Evolutionary conservation across 1,284 basidiomycete species (phyloP), one percentile per base, ranked within the genome.

Genomic region (Ceratorhiza oryzae-sativae): DNA sequence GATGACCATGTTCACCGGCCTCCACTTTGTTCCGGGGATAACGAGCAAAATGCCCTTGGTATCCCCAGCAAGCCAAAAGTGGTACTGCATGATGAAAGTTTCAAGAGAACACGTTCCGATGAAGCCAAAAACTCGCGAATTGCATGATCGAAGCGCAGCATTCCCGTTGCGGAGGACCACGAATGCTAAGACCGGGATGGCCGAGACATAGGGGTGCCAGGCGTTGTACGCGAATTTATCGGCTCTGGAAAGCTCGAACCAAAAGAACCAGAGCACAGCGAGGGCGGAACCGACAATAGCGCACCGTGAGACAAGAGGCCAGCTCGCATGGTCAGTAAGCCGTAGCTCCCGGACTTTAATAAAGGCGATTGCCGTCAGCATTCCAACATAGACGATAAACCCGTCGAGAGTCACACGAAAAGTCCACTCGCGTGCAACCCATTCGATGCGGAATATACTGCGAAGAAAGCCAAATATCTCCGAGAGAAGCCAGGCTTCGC

Each of bases 1-100:
- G 67, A 95, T 76, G 46, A 92, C 80, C 75, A 95, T 86, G 80
- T 95, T 96, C 76, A 91, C 61, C 5, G 88, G 84, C 53, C 93
- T 85, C 85, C 89, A 91, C 48, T 80, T 81, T 4, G 88, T 89
- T 23, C 90, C 89, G 0, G 93, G 93, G 53, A 95, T 81, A 61
- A 95, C 86, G 65, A 94, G 81, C 42, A 96, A 84, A 74, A 95
- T 84, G 20, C 92, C 92, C 78, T 93, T 93, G 20, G 92, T 94
- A 78, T 96, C 94, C 3, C 87, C 91, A 0, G 91, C 93, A 45
- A 96, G 84, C 91, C 93, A 95, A 62, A 94, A 84, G 80, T 96
- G 94, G 81, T 90, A 95, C 79, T 96, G 93, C 75, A 95, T 87
- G 77, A 95, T 91, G 79, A 94, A 95, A 0, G 92, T 90, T 80